Conservation (phyloP, 2,329 filamentous ascomycete species). For the Fusarium praegraminearum region DNA sequence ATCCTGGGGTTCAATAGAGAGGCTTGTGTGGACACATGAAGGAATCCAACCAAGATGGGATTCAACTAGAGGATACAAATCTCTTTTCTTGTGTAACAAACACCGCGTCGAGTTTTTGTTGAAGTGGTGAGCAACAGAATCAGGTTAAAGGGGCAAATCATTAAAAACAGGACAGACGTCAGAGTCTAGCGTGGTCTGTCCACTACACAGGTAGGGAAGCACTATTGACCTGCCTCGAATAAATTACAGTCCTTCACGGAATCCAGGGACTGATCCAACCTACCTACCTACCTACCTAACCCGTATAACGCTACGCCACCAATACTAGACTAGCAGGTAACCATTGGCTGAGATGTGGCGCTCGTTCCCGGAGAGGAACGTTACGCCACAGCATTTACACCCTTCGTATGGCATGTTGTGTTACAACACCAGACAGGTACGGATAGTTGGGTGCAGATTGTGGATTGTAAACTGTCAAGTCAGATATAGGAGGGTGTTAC, state of each 20-base stretch:
- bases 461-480: neutral
- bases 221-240: neutral
- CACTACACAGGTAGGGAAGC: neutral
- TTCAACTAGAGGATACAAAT: neutral
- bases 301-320: constrained; percentile 15
- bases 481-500: neutral
- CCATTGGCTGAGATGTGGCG: constrained; percentile 29
- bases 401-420: neutral
- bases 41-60: neutral
- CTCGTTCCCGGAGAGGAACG: constrained; percentile 7
- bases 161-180: neutral
- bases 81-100: constrained; percentile 9
- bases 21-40: neutral
- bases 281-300: too few species aligned
- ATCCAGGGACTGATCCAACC: neutral
- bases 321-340: constrained; percentile 2
- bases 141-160: constrained; percentile 34
- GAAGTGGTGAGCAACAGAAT: constrained; percentile 4
- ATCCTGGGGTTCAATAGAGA: neutral
- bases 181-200: constrained; percentile 20
- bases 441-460: neutral
- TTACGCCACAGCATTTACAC: constrained; percentile 26
- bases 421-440: neutral
- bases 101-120: constrained; percentile 5
- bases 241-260: neutral